Percentiles rank a stretch among this genome's conserved stretches.
These are phyloP conservation scores for Podochytrium sp. DNA, from an alignment of 192 early-diverging fungal species.

Conservation along the genomic window DNA sequence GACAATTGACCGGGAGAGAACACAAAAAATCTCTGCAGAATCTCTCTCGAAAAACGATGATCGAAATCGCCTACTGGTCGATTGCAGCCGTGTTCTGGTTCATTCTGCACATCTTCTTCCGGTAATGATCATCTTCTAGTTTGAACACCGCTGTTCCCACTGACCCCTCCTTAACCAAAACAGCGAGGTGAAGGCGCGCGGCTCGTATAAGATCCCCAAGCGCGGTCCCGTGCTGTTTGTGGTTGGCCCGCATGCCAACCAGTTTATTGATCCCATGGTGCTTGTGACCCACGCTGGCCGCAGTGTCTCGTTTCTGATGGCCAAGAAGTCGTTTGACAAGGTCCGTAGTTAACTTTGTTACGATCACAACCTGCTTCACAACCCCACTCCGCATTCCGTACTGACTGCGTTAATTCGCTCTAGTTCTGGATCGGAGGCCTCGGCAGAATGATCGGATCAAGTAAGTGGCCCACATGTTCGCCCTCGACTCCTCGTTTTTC, in stretches of 20 bases:
- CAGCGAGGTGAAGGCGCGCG: conserved; percentile 73
- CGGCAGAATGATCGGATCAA: conserved; percentile 75
- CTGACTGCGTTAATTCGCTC: no score
- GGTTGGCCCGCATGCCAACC: conserved; percentile 56
- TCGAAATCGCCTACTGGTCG: not conserved
- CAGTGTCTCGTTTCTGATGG: conserved; percentile 67
- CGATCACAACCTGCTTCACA: not conserved
- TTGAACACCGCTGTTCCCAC: not conserved
- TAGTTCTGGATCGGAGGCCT: conserved; percentile 78
- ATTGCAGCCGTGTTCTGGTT: conserved; percentile 1
- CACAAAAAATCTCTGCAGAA: no score
- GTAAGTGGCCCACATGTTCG: conserved; percentile 53
- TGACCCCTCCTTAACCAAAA: no score
- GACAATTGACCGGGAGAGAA: no score
- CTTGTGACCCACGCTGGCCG: conserved; percentile 81
- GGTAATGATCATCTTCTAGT: not conserved
- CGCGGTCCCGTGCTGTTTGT: conserved; percentile 95
- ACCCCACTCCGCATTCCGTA: not conserved
- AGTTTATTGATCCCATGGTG: conserved; percentile 95
- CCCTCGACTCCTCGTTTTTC: not conserved
- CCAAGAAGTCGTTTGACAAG: conserved; percentile 30
- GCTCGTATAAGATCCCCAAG: conserved; percentile 46
- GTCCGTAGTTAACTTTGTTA: not conserved
- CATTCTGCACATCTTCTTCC: conserved; percentile 30
- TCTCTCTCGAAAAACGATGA: no score